Evolutionary conservation across 2,329 filamentous ascomycete species (phyloP).

Genomic region (Hypoxylon sp.): DNA sequence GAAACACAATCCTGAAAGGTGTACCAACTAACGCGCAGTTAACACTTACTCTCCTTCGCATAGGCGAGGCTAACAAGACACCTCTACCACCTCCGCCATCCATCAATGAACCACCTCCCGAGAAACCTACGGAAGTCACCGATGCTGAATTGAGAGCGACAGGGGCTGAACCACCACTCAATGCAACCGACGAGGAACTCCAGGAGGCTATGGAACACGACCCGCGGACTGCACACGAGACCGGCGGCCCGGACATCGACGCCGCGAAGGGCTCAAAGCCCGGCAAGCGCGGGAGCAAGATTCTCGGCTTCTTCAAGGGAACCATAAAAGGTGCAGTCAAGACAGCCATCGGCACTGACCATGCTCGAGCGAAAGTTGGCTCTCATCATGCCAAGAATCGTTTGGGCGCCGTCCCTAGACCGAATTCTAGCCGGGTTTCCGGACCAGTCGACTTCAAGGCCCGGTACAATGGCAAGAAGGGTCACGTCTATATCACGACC

Average conservation of each 20-base stretch:
- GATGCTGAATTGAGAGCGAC: constrained; percentile 67
- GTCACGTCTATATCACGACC: constrained; percentile 78
- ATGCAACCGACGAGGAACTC: constrained; percentile 77
- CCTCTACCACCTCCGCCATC: constrained; percentile 75
- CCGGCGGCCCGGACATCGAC: constrained; percentile 63
- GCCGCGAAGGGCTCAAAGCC: constrained; percentile 61
- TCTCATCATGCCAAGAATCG: constrained; percentile 76
- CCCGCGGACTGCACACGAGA: constrained; percentile 55
- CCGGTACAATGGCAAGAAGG: constrained; percentile 78
- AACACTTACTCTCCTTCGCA: constrained; percentile 82
- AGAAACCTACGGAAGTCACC: constrained; percentile 56
- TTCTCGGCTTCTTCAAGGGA: constrained; percentile 77
- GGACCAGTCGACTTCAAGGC: constrained; percentile 85
- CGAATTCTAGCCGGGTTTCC: constrained; percentile 61
- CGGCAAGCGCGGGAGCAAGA: constrained; percentile 58
- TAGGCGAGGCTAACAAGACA: constrained; percentile 85
- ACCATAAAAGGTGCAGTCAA: constrained; percentile 81
- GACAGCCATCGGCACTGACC: constrained; percentile 79
- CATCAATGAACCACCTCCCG: constrained; percentile 55
- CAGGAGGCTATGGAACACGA: constrained; percentile 70
- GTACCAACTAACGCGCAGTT: constrained; percentile 91
- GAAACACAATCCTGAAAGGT: constrained; percentile 83
- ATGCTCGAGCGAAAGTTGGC: constrained; percentile 75
- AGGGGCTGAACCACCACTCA: constrained; percentile 64
- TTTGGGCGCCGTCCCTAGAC: constrained; percentile 75